Base-by-base conservation (phyloP, 2,329 filamentous ascomycete genomes). In the Diaporthe citri region DNA sequence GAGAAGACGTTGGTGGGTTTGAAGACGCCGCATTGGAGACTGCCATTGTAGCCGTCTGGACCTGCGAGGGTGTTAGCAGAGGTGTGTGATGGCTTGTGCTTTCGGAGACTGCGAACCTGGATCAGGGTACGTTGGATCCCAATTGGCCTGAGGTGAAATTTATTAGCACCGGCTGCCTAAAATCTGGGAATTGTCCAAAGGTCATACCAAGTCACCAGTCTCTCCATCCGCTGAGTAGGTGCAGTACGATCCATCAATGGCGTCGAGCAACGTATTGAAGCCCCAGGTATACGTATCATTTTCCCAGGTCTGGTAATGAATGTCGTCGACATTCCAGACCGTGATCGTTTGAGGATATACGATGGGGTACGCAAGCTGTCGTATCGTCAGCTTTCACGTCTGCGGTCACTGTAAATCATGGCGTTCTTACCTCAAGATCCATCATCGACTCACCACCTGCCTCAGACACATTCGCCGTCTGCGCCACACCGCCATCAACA, bases 1-100 rank as follows among this genome's bases (percentile, higher is more conserved):
- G 85, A 87, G 76, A 90, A 86, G 15, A 91, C 89, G 77, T 90
- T 89, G 15, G 89, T 89, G 1, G 89, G 88, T 78, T 87, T 84
- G 82, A 81, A 82, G 17, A 79, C 78, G 62, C 81, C 82, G 76
- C 81, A 84, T 76, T 81, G 80, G 25, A 83, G 81, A 66, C 80
- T 75, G 41, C 87, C 87, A 73, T 87, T 86, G 82, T 89, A 90
- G 39, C 87, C 88, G 39, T 62, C 83, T 86, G 0, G 80, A 34
- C 17, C 57, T 62, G 82, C 3, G 36, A 15, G 36, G 36, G 36
- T 39, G 36, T 39, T 15, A 39, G 36, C 36, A 39, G 0, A 39
- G 36, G 36, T 15, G 36, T 15, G 12, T 13, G 3, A 39, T 13
- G 36, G 3, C 1, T 39, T 39, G 36, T 39, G 10, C 3, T 39